Base-by-base conservation (phyloP, 805 yeast species). In the Candida khao-thaluensis region DNA sequence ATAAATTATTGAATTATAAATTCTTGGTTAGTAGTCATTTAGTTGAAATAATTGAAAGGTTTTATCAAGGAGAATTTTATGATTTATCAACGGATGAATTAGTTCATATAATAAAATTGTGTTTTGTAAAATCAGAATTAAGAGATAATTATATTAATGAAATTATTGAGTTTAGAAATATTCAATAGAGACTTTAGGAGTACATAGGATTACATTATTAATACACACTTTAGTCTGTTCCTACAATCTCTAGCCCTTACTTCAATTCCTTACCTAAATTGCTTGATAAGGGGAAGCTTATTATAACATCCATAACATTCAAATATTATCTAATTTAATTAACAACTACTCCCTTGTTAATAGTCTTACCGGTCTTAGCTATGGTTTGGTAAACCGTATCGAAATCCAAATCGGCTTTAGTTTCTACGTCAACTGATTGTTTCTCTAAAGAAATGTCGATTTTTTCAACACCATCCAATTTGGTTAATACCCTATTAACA, bases 281-380 rank as follows among this genome's bases (percentile, higher is more conserved):
- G n/a, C n/a, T n/a, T n/a, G n/a, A n/a, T n/a, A n/a, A n/a, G n/a
- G n/a, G n/a, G n/a, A n/a, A n/a, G n/a, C n/a, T n/a, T n/a, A n/a
- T n/a, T n/a, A n/a, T n/a, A n/a, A n/a, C n/a, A n/a, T n/a, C n/a
- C n/a, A n/a, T 25, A 11, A 25, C 7, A 25, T 25, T 12, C 14
- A n/a, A n/a, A n/a, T n/a, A n/a, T n/a, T n/a, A n/a, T n/a, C n/a
- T n/a, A n/a, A n/a, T 20, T 12, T 38, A 42, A 39, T 41, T 42
- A 12, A 47, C 41, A 31, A 47, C 48, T 7, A 38, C 37, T 5
- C 47, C 45, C 16, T 44, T 38, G 33, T 74, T 69, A 42, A 91
- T 83, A 52, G 79, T 79, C 70, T 91, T 91, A 25, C 98, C 98
- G 1, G 98, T 89, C 71, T 91, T 91, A 46, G 82, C 69, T 48